These are phyloP conservation scores for Hyparrhenia diplandra DNA, from an alignment of 176 grass and related monocot genomes.

Conservation along the genomic window DNA sequence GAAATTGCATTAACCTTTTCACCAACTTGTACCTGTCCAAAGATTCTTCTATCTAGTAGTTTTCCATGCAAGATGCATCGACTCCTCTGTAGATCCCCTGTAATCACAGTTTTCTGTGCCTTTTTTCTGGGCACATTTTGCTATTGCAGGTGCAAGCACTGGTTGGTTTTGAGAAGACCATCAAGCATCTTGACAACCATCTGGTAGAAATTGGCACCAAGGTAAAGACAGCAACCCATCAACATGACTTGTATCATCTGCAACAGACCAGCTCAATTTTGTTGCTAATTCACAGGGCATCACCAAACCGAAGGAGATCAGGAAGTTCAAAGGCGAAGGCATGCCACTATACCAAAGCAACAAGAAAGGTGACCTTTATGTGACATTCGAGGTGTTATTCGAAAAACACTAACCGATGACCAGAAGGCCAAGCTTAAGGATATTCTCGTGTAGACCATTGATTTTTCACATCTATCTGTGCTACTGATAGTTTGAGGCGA, in stretches of 20 bases:
- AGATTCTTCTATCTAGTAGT: constrained; percentile 5
- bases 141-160: constrained; percentile 77
- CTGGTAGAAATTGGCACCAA: constrained; percentile 81
- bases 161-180: constrained; percentile 91
- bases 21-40: neutral
- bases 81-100: neutral
- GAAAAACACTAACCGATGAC: constrained; percentile 67
- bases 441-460: constrained; percentile 44
- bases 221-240: constrained; percentile 23
- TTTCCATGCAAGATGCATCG: neutral
- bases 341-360: constrained; percentile 91
- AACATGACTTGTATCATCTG: neutral
- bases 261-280: neutral
- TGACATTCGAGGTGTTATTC: constrained; percentile 84
- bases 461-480: neutral
- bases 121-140: neutral
- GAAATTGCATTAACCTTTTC: neutral
- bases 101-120: neutral
- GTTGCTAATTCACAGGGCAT: constrained; percentile 48
- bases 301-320: constrained; percentile 87
- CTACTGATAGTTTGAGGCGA: constrained; percentile 27
- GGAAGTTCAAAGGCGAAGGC: constrained; percentile 92
- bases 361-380: constrained; percentile 86
- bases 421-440: constrained; percentile 90
- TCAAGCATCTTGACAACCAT: constrained; percentile 88